Evolutionary conservation across 2,329 filamentous ascomycete genomes (phyloP), one percentile per base, ranked within the genome.

Genomic region (Trichoderma sp.): DNA sequence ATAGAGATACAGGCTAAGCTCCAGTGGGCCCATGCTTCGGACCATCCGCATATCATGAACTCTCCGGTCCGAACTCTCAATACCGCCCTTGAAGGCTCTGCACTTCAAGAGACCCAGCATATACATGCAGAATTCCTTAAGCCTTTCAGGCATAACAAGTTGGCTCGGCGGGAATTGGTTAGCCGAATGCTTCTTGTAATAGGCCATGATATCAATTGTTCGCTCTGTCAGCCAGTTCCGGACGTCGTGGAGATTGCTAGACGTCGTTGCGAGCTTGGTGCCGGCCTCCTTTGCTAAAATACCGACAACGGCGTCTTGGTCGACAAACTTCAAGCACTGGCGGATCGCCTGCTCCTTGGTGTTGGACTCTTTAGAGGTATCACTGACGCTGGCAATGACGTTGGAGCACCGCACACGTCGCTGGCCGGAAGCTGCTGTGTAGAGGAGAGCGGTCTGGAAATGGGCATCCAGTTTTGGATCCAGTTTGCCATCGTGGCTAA

Each of bases 121-220:
- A 79, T 95, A 98, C 93, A 99, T 98, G 74, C 91, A 89, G 74
- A 97, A 94, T 77, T 99, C 95, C 77, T 98, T 98, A 34, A 99
- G 86, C 72, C 94, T 92, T 80, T 99, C 95, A 0, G 95, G 95
- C 80, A 99, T 89, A 34, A 99, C 93, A 34, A 99, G 87, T 79
- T 99, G 94, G 5, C 93, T 92, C 2, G 94, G 92, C 9, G 95
- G 94, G 75, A 97, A 92, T 67, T 92, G 92, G 2, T 87, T 83
- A 5, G 93, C 91, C 73, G 95, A 95, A 79, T 97, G 91, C 81
- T 97, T 98, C 72, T 95, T 89, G 79, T 99, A 98, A 66, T 90
- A 91, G 32, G 94, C 91, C 68, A 98, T 87, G 64, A 98, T 91
- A 75, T 98, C 94, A 67, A 97, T 93, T 0, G 92, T 93, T 80